These are phyloP conservation scores for Xerocomus amazonicus DNA, from an alignment of 1,284 basidiomycete species.

Conservation along the genomic window DNA sequence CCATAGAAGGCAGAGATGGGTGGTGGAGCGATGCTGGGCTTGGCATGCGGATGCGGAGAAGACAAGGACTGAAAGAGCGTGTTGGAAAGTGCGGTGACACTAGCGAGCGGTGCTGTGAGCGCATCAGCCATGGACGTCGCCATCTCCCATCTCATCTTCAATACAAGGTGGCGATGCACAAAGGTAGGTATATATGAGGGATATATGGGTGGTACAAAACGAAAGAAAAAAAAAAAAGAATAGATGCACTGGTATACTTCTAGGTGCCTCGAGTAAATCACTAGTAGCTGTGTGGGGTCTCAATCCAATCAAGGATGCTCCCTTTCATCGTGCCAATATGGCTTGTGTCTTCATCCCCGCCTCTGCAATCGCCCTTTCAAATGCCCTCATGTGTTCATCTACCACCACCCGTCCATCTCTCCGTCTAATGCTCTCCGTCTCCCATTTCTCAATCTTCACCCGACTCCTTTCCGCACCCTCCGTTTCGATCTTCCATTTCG, in stretches of 20 bases:
- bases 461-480: slow-evolving; percentile 78
- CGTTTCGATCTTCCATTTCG: slow-evolving; percentile 72
- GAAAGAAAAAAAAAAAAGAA: slow-evolving; percentile 17
- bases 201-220: slow-evolving; percentile 20
- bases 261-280: slow-evolving; percentile 2
- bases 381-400: slow-evolving; percentile 70
- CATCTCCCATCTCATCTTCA: too few relatives aligned
- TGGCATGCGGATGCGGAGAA: slow-evolving; percentile 47
- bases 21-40: slow-evolving; percentile 59
- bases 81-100: slow-evolving; percentile 62
- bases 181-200: neutral
- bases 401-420: slow-evolving; percentile 63
- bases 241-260: slow-evolving; percentile 19
- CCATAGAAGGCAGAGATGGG: slow-evolving; percentile 55
- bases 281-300: slow-evolving; percentile 5
- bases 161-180: neutral
- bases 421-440: slow-evolving; percentile 46
- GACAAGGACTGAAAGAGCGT: slow-evolving; percentile 70
- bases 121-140: slow-evolving; percentile 45
- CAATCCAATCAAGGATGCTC: slow-evolving; percentile 1
- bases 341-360: slow-evolving; percentile 70
- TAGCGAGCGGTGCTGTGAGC: slow-evolving; percentile 60
- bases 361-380: slow-evolving; percentile 64
- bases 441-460: slow-evolving; percentile 71
- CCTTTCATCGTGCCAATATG: slow-evolving; percentile 55